Conservation (phyloP, 1,139 yeast genomes). For the Pichia norvegensis region DNA sequence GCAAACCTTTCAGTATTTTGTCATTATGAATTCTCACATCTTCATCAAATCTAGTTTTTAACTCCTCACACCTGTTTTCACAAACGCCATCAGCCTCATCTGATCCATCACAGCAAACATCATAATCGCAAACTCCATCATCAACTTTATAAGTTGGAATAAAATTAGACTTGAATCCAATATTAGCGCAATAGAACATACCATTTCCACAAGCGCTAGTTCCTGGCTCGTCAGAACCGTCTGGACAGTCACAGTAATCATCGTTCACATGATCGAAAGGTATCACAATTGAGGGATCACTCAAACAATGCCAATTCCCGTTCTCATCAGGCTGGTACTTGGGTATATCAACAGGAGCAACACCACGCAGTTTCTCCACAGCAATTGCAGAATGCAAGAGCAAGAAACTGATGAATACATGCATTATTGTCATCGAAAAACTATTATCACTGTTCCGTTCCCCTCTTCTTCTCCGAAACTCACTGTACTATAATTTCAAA, state of each 20-base stretch:
- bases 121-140: constrained; percentile 92
- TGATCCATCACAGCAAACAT: constrained; percentile 87
- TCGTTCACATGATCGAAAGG: constrained; percentile 67
- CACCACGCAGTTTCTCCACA: constrained; percentile 21
- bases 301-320: constrained; percentile 62
- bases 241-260: constrained; percentile 93
- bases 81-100: constrained; percentile 60
- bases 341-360: constrained; percentile 30
- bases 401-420: not conserved
- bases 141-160: constrained; percentile 59
- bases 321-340: constrained; percentile 45
- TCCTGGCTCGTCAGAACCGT: constrained; percentile 96
- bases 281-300: constrained; percentile 54
- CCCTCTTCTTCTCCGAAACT: no score
- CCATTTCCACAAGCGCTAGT: constrained; percentile 71
- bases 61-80: constrained; percentile 49
- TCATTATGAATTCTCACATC: constrained; percentile 27
- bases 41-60: constrained; percentile 32
- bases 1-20: constrained; percentile 31
- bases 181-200: constrained; percentile 67
- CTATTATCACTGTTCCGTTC: no score
- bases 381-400: not conserved
- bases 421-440: not conserved
- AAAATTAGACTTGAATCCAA: constrained; percentile 54
- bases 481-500: no score